Evolutionary conservation across 164 flowering plant genomes (phyloP), one percentile per base, ranked within the genome.

Genomic region (Macadamia integrifolia): DNA sequence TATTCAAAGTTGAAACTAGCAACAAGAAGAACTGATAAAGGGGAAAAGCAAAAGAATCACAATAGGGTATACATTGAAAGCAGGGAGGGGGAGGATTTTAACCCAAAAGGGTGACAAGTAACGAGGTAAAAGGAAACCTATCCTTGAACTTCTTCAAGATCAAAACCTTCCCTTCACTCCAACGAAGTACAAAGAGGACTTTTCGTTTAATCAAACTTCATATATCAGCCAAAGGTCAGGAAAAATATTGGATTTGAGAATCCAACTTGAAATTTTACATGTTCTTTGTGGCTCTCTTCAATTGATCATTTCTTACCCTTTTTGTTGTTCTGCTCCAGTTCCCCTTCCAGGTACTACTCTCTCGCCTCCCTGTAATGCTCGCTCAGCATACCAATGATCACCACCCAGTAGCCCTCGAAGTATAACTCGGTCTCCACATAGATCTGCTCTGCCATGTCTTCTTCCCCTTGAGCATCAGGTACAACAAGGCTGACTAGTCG

Each of bases 371-470:
- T 87, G 60, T 85, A 87, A 58, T 65, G 49, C 76, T 78, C 88
- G 14, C 79, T 77, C 74, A 83, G 64, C 3, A 61, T 81, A 1
- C 77, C 78, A 14, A 87, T 79, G 9, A 94, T 84, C 55, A 88
- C 97, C n/a, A 78, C 10, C 96, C 97, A 94, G 56, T 94, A 94
- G 56, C 92, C 92, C 65, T 94, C 86, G 62, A 94, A 89, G 59
- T 86, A 88, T 69, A 78, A 94, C 64, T 83, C 86, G n/a, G 74
- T 75, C 73, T 92, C 98, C 28, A 94, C n/a, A 70, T 83, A 90
- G 28, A 94, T 84, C 80, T 77, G 84, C 72, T 85, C 75, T 65
- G 71, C 84, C 89, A 90, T 62, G 70, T 80, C 9, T 83, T 80
- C 31, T 74, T 78, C 75, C 85, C 82, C 23, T 76, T 76, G 67